A percentile compares a stretch with the other conserved stretches of the same genome.
phyloP scores from a whole-genome alignment of 495 filamentous ascomycete genomes.

The Aspergillus kassunensis region DNA sequence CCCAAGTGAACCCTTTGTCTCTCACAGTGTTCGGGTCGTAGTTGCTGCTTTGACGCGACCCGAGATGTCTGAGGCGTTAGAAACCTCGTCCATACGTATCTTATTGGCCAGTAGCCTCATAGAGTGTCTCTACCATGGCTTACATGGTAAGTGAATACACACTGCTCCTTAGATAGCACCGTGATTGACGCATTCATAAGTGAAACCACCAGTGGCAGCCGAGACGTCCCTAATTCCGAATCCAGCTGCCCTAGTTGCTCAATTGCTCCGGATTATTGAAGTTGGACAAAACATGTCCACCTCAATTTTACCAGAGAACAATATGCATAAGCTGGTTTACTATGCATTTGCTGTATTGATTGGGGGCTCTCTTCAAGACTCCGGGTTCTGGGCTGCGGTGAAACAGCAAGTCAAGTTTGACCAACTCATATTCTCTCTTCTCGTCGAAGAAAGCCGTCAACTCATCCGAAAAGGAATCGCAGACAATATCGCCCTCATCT shows the following conservation, averaged over 20 bases:
- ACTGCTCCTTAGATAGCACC: neutral
- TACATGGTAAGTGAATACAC: slow-evolving; percentile 16
- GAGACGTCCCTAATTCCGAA: slow-evolving; percentile 18
- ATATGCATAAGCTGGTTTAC: slow-evolving; percentile 41
- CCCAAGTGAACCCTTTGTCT: slow-evolving; percentile 35
- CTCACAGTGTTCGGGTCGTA: slow-evolving; percentile 41
- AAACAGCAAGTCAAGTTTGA: slow-evolving; percentile 41
- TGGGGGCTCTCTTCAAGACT: slow-evolving; percentile 59
- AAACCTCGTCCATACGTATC: slow-evolving; percentile 18
- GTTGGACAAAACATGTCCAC: slow-evolving; percentile 17
- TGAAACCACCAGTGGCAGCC: slow-evolving; percentile 12
- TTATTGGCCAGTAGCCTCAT: slow-evolving; percentile 32
- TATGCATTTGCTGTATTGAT: slow-evolving; percentile 60
- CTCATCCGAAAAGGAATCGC: slow-evolving; percentile 33
- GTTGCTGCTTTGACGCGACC: slow-evolving; percentile 37
- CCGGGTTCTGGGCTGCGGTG: slow-evolving; percentile 56
- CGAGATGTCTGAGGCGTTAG: slow-evolving; percentile 25
- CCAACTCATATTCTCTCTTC: slow-evolving; percentile 32
- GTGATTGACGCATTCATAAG: slow-evolving; percentile 8
- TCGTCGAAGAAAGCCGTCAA: slow-evolving; percentile 32
- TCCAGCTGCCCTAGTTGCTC: slow-evolving; percentile 22
- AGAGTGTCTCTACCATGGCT: slow-evolving; percentile 34
- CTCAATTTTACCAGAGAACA: slow-evolving; percentile 6
- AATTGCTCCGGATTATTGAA: slow-evolving; percentile 31
- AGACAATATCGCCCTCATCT: slow-evolving; percentile 34